A percentile compares a stretch with the other conserved stretches of the same genome.
phyloP scores from a whole-genome alignment of 306 rosid species.

The Abrus precatorius region DNA sequence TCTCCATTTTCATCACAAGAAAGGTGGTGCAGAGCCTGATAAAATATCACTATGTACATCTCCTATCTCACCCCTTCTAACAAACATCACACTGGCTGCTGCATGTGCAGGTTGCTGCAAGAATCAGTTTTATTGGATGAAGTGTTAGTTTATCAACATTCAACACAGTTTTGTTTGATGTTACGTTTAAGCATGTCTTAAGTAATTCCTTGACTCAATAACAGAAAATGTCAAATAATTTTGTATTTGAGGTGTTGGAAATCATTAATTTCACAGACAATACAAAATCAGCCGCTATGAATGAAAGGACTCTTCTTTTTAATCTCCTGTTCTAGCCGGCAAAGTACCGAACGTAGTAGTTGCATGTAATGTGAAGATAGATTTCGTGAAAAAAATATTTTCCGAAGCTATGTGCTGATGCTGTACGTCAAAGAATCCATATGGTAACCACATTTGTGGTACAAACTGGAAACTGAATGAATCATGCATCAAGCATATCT shows the following conservation, averaged over 20 bases:
- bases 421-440: constrained; percentile 30
- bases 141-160: constrained; percentile 9
- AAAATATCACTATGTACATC: constrained; percentile 8
- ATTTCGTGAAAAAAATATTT: constrained; percentile 15
- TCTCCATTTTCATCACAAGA: constrained; percentile 28
- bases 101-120: constrained; percentile 35
- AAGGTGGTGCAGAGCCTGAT: constrained; percentile 1
- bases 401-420: constrained; percentile 15
- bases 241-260: background rate
- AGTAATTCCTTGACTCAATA: constrained; percentile 34
- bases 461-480: constrained; percentile 25
- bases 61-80: background rate
- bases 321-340: constrained; percentile 16
- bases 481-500: background rate
- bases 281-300: constrained; percentile 20
- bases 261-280: constrained; percentile 20
- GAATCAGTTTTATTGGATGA: constrained; percentile 19
- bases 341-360: constrained; percentile 28
- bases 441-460: constrained; percentile 1
- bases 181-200: constrained; percentile 17
- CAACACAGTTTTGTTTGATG: constrained; percentile 24
- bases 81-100: background rate
- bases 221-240: constrained; percentile 13
- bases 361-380: background rate
- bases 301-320: background rate